These are phyloP conservation scores for Bipolaris cookei DNA, from an alignment of 2,329 filamentous ascomycete species.

Conservation along the genomic window DNA sequence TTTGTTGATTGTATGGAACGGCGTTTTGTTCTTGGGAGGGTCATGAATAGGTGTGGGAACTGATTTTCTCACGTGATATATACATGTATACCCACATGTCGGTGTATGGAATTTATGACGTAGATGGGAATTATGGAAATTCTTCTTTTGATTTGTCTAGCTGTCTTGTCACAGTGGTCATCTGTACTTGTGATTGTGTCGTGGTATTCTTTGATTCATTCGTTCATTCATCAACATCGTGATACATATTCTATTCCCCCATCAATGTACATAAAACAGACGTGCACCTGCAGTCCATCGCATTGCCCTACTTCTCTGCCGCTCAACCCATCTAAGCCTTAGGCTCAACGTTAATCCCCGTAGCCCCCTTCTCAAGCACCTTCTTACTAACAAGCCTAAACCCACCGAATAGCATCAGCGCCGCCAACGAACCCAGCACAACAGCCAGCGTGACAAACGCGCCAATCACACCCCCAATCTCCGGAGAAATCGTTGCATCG, in stretches of 20 bases:
- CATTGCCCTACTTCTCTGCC: neutral
- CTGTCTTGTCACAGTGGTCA: too few relatives aligned
- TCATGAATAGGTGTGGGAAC: neutral
- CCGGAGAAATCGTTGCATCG: conserved; percentile 68
- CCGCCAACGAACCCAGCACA: conserved; percentile 61
- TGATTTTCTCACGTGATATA: neutral
- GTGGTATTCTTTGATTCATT: neutral
- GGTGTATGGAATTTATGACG: neutral
- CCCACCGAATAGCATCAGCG: conserved; percentile 62
- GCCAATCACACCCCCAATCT: conserved; percentile 81
- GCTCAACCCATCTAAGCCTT: conserved; percentile 20
- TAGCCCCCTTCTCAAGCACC: conserved; percentile 32
- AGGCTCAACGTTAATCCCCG: conserved; percentile 3
- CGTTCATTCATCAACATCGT: conserved; percentile 3
- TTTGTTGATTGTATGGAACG: neutral
- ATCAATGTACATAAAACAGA: too few relatives aligned
- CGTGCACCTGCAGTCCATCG: too few relatives aligned
- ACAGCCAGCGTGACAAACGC: conserved; percentile 72
- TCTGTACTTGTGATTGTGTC: too few relatives aligned
- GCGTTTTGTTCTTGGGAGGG: neutral
- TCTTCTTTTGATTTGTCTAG: neutral
- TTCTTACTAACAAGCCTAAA: conserved; percentile 66
- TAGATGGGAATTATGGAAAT: neutral
- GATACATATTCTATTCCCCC: neutral
- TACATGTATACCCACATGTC: neutral